Conservation (phyloP, 495 filamentous ascomycete genomes). For the Tetracladium setigerum region DNA sequence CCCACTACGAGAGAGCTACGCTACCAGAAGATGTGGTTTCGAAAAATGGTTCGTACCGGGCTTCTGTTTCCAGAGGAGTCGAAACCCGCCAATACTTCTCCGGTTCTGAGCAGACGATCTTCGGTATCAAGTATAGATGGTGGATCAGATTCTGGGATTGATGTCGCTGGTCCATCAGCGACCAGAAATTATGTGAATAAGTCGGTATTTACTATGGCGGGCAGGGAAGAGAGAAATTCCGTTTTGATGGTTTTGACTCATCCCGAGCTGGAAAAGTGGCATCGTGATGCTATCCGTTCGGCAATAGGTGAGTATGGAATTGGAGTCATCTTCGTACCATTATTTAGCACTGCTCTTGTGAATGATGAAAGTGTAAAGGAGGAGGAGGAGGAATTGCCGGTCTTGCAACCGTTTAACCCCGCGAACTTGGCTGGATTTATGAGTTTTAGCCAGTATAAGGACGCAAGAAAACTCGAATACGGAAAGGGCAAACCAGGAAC, state of each 20-base stretch:
- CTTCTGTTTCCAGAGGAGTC: constrained; percentile 21
- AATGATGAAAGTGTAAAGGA: constrained; percentile 1
- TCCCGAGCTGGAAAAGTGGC: constrained; percentile 17
- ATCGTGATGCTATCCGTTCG: constrained; percentile 8
- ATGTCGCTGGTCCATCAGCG: background rate
- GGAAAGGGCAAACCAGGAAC: constrained; percentile 4
- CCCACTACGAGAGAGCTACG: constrained; percentile 6
- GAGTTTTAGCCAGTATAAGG: constrained; percentile 11
- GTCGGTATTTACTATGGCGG: constrained; percentile 14
- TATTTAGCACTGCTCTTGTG: too few relatives aligned
- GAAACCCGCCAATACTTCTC: constrained; percentile 11
- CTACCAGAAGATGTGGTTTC: constrained; percentile 22
- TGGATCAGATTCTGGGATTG: background rate
- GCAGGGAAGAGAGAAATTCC: constrained; percentile 13
- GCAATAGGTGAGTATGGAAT: constrained; percentile 14
- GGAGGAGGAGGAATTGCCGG: constrained; percentile 14
- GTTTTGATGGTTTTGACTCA: constrained; percentile 20
- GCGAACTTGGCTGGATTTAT: constrained; percentile 13
- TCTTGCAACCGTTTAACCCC: constrained; percentile 17
- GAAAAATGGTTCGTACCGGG: constrained; percentile 18
- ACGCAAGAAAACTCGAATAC: background rate
- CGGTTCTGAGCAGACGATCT: constrained; percentile 10
- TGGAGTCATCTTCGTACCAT: constrained; percentile 18
- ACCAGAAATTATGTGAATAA: background rate
- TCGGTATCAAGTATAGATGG: constrained; percentile 10